phyloP scores from a whole-genome alignment of 768 basidiomycete species.

The Boletus subparvulus region DNA sequence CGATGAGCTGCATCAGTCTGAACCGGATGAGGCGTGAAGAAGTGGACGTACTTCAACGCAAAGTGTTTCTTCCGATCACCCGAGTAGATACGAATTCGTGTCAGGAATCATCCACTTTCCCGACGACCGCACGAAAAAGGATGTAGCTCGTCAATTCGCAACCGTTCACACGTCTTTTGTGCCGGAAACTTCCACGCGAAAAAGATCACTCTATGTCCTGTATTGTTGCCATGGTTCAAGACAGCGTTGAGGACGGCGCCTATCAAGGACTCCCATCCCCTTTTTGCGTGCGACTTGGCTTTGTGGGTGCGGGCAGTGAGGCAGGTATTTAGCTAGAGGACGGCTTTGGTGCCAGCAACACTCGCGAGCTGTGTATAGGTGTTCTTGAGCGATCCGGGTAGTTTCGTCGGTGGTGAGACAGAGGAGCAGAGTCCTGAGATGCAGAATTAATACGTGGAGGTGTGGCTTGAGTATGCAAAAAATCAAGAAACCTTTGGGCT shows the following conservation, averaged over 20 bases:
- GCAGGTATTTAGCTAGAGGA: too few relatives aligned
- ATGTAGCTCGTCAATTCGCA: conserved; percentile 61
- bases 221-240: conserved; percentile 28
- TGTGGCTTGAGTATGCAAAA: background rate
- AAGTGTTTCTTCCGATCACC: conserved; percentile 44
- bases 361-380: conserved; percentile 73
- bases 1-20: background rate
- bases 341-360: conserved; percentile 21
- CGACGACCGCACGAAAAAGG: background rate
- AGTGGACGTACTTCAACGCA: conserved; percentile 44
- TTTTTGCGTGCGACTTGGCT: too few relatives aligned
- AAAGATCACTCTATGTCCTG: conserved; percentile 62
- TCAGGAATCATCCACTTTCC: background rate
- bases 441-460: background rate
- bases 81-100: background rate
- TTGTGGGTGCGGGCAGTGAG: too few relatives aligned
- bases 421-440: conserved; percentile 46
- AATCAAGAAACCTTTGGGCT: too few relatives aligned
- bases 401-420: conserved; percentile 53
- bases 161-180: conserved; percentile 55
- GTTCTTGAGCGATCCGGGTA: conserved; percentile 56
- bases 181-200: conserved; percentile 81
- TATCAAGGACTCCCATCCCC: conserved; percentile 23
- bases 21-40: background rate
- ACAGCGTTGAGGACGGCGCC: conserved; percentile 54